These are phyloP conservation scores for Closterium sp. DNA, from an alignment of 139 green algal genomes.

Conservation along the genomic window DNA sequence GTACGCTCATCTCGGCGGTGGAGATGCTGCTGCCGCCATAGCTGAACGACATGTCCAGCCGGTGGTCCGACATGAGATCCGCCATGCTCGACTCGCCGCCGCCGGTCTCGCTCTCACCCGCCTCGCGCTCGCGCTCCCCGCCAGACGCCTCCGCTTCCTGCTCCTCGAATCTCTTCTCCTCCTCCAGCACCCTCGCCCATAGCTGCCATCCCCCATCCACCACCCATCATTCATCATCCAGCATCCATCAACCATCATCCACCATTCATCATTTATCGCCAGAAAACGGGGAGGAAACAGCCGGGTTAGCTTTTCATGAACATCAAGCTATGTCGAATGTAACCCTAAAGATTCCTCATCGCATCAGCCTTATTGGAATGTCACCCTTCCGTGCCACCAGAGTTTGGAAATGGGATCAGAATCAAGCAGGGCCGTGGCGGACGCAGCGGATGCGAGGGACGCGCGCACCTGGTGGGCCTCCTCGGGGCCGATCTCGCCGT, in stretches of 20 bases:
- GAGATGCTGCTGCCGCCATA: conserved; percentile 42
- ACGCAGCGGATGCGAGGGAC: too few species aligned
- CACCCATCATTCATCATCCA: not conserved
- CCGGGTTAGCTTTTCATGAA: not conserved
- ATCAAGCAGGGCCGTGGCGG: not conserved
- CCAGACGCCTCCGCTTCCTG: not conserved
- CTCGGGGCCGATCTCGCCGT: not conserved
- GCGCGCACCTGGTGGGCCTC: not conserved
- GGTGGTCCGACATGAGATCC: conserved; percentile 11
- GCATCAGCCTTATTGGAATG: too few species aligned
- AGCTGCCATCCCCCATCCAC: not conserved
- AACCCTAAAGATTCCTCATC: not conserved
- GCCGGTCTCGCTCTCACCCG: not conserved
- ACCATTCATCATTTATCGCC: not conserved
- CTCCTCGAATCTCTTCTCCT: not conserved
- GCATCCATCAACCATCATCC: not conserved
- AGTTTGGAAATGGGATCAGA: too few species aligned
- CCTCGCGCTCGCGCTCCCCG: not conserved
- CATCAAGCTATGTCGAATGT: not conserved
- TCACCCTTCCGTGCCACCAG: too few species aligned
- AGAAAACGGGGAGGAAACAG: not conserved
- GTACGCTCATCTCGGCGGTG: conserved; percentile 15
- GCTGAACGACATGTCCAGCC: not conserved
- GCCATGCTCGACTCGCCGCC: conserved; percentile 23
- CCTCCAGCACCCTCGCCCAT: not conserved